Conservation (phyloP, 2,329 filamentous ascomycete genomes). For the Aureobasidium mangrovei region DNA sequence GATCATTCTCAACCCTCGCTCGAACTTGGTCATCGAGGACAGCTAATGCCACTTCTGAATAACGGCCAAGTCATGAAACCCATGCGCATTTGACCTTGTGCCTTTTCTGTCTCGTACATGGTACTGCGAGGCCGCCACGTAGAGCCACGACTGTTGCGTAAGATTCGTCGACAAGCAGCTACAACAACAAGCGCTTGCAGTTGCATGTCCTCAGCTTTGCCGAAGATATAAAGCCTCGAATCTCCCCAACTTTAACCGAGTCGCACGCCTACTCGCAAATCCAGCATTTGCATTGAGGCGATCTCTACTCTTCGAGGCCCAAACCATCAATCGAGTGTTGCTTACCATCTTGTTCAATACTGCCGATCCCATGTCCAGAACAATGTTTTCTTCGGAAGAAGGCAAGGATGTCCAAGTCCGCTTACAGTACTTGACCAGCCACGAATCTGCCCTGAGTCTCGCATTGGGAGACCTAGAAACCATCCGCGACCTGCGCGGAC, state of each 20-base stretch:
- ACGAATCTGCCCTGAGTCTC: background rate
- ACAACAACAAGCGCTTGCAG: too few species aligned
- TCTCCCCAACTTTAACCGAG: background rate
- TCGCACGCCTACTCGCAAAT: background rate
- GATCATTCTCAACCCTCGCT: too few species aligned
- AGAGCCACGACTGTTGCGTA: background rate
- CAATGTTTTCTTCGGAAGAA: background rate
- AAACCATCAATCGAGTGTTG: too few species aligned
- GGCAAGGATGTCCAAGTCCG: slow-evolving; percentile 18
- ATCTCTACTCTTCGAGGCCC: too few species aligned
- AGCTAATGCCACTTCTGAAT: too few species aligned
- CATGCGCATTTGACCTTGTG: background rate
- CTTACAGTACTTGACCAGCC: slow-evolving; percentile 23
- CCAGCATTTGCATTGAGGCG: too few species aligned
- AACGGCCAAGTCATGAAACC: background rate
- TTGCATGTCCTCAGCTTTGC: too few species aligned
- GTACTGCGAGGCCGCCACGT: background rate
- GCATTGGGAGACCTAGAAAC: slow-evolving; percentile 18
- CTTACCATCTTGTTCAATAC: too few species aligned
- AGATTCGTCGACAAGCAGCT: background rate
- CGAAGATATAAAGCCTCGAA: too few species aligned
- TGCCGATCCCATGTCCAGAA: background rate
- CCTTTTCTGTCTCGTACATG: background rate
- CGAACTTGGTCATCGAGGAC: too few species aligned
- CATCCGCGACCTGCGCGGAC: slow-evolving; percentile 18